Evolutionary conservation across 176 grass and related monocot genomes (phyloP).

Genomic region (Cocos nucifera): DNA sequence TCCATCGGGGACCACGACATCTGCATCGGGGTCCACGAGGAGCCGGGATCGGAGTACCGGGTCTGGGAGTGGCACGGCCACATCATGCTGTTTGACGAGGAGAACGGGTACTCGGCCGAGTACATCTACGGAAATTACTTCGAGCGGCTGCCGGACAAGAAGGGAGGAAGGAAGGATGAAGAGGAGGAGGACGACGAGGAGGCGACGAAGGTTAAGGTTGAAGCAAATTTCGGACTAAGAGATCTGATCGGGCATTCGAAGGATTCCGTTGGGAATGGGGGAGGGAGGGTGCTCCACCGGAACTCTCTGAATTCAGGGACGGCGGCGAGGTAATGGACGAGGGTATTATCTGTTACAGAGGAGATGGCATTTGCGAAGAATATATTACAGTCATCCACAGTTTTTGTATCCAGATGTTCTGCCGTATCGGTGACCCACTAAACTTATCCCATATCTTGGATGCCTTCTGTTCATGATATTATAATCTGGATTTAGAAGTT

Average conservation of each 20-base stretch:
- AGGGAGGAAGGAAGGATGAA: slow-evolving; percentile 48
- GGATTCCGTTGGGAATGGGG: slow-evolving; percentile 18
- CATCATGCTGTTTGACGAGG: slow-evolving; percentile 91
- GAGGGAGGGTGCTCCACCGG: slow-evolving; percentile 45
- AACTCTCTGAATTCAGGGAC: slow-evolving; percentile 31
- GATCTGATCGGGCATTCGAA: slow-evolving; percentile 55
- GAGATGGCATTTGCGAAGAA: no score
- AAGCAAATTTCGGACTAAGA: slow-evolving; percentile 41
- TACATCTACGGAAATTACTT: slow-evolving; percentile 96
- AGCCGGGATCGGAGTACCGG: slow-evolving; percentile 64
- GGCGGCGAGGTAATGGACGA: not conserved
- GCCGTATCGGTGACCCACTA: no score
- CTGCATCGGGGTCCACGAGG: slow-evolving; percentile 76
- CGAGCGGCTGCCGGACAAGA: slow-evolving; percentile 42
- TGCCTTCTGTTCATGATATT: no score
- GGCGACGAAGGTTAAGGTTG: not conserved
- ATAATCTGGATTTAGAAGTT: no score
- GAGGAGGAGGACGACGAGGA: slow-evolving; percentile 19
- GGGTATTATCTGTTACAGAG: no score
- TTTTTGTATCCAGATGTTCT: no score
- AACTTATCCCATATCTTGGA: no score
- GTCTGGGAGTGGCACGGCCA: slow-evolving; percentile 99
- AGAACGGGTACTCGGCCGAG: slow-evolving; percentile 81
- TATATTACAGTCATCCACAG: no score
- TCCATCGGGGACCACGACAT: slow-evolving; percentile 84